Conservation (phyloP, 1,139 yeast genomes). For the Wickerhamiella pararugosa region DNA sequence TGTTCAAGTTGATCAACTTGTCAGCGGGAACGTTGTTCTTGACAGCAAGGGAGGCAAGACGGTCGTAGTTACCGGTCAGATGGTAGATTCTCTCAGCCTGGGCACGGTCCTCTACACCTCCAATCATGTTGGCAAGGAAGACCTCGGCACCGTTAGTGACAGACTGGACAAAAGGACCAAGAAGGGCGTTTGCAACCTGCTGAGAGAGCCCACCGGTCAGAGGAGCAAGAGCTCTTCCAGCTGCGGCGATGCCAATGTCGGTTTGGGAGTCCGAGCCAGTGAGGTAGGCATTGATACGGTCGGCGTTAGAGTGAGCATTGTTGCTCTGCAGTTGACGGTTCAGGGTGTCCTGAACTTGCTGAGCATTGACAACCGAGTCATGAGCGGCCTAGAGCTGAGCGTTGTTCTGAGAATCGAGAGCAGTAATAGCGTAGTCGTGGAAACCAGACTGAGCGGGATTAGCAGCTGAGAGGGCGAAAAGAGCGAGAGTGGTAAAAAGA, state of each 20-base stretch:
- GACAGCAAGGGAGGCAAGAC: constrained; percentile 9
- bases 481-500: constrained; percentile 9
- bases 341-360: constrained; percentile 19
- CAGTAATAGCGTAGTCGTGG: neutral
- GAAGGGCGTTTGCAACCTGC: constrained; percentile 17
- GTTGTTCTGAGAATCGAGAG: constrained; percentile 3
- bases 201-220: constrained; percentile 17
- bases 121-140: constrained; percentile 18
- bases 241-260: constrained; percentile 16
- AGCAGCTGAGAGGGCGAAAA: constrained; percentile 13
- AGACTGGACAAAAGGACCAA: constrained; percentile 22
- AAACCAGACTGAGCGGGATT: constrained; percentile 2
- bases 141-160: constrained; percentile 23
- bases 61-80: constrained; percentile 18
- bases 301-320: constrained; percentile 19
- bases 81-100: constrained; percentile 14
- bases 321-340: constrained; percentile 16
- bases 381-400: constrained; percentile 10
- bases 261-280: constrained; percentile 23
- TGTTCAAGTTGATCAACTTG: constrained; percentile 10
- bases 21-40: constrained; percentile 13
- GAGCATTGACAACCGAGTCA: constrained; percentile 17
- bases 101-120: constrained; percentile 15
- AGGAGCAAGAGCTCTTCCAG: constrained; percentile 17
- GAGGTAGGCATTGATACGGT: constrained; percentile 18